Base-by-base conservation (phyloP, 768 basidiomycete species). In the Boletus fagicola region DNA sequence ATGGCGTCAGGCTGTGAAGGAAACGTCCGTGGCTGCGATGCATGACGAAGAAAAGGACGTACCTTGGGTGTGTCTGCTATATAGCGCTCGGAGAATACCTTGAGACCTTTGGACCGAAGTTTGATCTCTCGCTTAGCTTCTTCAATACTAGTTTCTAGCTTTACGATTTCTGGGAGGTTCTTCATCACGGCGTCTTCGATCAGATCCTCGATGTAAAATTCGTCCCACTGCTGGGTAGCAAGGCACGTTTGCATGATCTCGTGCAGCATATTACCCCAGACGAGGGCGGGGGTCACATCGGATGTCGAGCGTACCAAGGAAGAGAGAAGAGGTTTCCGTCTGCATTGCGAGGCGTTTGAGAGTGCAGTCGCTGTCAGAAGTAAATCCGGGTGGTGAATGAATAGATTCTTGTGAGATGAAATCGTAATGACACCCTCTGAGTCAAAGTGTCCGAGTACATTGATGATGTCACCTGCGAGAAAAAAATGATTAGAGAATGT, bases 211-310 rank as follows among this genome's bases (percentile, higher is more conserved):
- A 94, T 75, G 74, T 82, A 89, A 16, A 66, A 63, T 40, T 83
- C 76, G 40, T 85, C 85, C 90, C 90, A 93, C 20, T 73, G 73
- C 7, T 77, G 74, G 45, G 81, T 78, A 24, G 68, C 70, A 51
- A 98, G 75, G 62, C 92, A 94, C 0, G 79, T 75, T 68, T 98
- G 94, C 76, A 97, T 84, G 35, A 98, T 86, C 62, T 93, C 87
- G 65, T 99, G 97, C 6, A 97, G 80, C 72, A 98, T 85, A 64
- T 88, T 97, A 38, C 97, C 97, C 85, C 94, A 98, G 0, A 96
- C 78, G 12, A 92, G 77, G 6, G 87, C 78, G 2, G 89, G 86
- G 0, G 86, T 83, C 15, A 75, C 73, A 58, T 87, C 85, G 7
- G 80, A 82, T 0, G 79, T 75, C 0, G 84, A 80, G 39, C 82